Conservation (phyloP, 768 basidiomycete species). For the Guyanaporus albipodus region DNA sequence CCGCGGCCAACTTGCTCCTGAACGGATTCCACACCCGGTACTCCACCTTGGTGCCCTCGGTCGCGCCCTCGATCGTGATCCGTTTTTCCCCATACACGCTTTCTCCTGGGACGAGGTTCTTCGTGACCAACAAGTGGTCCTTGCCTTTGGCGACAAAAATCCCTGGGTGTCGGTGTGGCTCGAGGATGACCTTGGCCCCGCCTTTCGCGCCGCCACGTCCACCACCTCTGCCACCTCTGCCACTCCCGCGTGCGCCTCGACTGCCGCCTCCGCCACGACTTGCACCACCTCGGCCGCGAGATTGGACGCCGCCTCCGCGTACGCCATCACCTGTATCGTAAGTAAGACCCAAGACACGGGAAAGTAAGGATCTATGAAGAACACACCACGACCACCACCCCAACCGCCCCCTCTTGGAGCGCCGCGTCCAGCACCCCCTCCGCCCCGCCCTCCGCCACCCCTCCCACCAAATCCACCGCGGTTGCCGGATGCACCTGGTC, state of each 20-base stretch:
- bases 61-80: conserved; percentile 76
- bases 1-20: conserved; percentile 93
- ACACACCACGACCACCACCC: conserved; percentile 38
- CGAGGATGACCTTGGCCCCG: conserved; percentile 85
- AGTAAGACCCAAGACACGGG: background rate
- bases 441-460: conserved; percentile 38
- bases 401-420: conserved; percentile 40
- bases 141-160: conserved; percentile 98
- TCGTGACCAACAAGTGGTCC: conserved; percentile 94
- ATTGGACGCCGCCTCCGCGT: conserved; percentile 28
- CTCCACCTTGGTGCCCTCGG: conserved; percentile 84
- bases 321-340: conserved; percentile 8
- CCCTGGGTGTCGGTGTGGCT: conserved; percentile 92
- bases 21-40: conserved; percentile 99
- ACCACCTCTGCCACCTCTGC: conserved; percentile 53
- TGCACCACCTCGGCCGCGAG: conserved; percentile 33
- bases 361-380: background rate
- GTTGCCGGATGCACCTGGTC: conserved; percentile 61
- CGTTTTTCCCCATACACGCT: conserved; percentile 98
- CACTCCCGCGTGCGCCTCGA: conserved; percentile 43
- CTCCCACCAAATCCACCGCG: conserved; percentile 63
- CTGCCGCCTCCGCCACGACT: conserved; percentile 44
- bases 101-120: conserved; percentile 96
- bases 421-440: conserved; percentile 36
- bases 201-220: conserved; percentile 72